Conservation (phyloP, 2,329 filamentous ascomycete genomes). For the Hypoxylon sp. region DNA sequence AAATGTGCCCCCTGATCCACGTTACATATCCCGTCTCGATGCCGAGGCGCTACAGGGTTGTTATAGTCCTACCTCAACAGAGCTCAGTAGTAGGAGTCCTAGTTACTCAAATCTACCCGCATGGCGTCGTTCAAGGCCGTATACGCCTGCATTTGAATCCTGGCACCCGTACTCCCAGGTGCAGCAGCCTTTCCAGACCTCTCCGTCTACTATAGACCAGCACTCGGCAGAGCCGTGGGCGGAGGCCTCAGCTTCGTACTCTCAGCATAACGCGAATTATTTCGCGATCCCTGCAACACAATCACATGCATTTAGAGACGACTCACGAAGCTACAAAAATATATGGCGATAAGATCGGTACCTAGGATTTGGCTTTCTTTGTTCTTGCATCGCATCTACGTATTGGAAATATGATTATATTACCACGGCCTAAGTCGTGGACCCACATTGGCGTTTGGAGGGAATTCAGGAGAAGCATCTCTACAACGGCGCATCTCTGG, state of each 20-base stretch:
- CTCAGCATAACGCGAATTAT: slow-evolving; percentile 29
- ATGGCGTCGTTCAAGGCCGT: slow-evolving; percentile 35
- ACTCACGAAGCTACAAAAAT: slow-evolving; percentile 25
- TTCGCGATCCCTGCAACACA: slow-evolving; percentile 37
- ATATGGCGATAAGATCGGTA: slow-evolving; percentile 34
- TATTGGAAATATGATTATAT: slow-evolving; percentile 31
- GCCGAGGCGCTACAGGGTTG: slow-evolving; percentile 33
- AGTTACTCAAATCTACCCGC: slow-evolving; percentile 28
- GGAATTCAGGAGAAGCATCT: slow-evolving; percentile 32
- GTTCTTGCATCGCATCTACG: slow-evolving; percentile 11
- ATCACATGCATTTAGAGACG: slow-evolving; percentile 23
- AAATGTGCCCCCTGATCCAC: slow-evolving; percentile 13
- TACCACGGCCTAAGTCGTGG: slow-evolving; percentile 11
- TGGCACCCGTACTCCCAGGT: slow-evolving; percentile 32
- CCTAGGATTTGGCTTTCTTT: slow-evolving; percentile 9
- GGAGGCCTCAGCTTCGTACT: slow-evolving; percentile 35
- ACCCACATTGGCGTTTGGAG: slow-evolving; percentile 32
- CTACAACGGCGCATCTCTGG: slow-evolving; percentile 25
- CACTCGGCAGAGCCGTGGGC: slow-evolving; percentile 36
- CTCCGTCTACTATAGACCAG: slow-evolving; percentile 24
- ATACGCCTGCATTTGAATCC: slow-evolving; percentile 23
- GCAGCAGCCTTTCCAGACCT: slow-evolving; percentile 35
- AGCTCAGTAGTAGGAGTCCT: slow-evolving; percentile 32
- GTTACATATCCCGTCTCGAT: slow-evolving; percentile 32
- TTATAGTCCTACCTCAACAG: slow-evolving; percentile 27